A percentile compares a stretch with the other conserved stretches of the same genome.
Conservation (phyloP, 2,329 filamentous ascomycete species). For the Colletotrichum godetiae region DNA sequence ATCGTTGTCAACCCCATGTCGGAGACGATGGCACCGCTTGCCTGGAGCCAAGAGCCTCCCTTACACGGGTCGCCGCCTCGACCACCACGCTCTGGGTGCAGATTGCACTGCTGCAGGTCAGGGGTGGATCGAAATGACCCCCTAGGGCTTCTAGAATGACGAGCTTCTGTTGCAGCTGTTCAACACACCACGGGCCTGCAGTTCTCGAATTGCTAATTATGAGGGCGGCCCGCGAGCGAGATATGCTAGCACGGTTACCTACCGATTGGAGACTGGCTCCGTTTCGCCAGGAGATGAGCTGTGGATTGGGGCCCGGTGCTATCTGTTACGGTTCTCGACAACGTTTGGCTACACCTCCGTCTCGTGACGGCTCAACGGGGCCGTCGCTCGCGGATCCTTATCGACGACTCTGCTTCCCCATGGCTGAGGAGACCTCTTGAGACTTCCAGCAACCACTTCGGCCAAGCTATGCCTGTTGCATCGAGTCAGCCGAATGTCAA, state of each 20-base stretch:
- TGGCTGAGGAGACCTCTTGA: slow-evolving; percentile 5
- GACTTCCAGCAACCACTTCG: background rate
- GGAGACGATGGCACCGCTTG: slow-evolving; percentile 2
- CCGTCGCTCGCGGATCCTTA: slow-evolving; percentile 26
- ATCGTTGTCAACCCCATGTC: background rate
- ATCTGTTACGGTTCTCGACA: slow-evolving; percentile 6
- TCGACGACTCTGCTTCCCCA: slow-evolving; percentile 3
- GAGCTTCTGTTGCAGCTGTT: background rate
- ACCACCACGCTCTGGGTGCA: slow-evolving; percentile 16
- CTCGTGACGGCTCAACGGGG: slow-evolving; percentile 22
- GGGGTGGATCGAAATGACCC: slow-evolving; percentile 14
- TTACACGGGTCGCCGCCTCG: slow-evolving; percentile 1
- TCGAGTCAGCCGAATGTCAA: slow-evolving; percentile 27
- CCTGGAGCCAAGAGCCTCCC: background rate
- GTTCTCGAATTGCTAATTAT: background rate
- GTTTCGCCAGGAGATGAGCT: slow-evolving; percentile 34
- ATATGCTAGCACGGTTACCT: slow-evolving; percentile 24
- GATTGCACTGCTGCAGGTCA: slow-evolving; percentile 17
- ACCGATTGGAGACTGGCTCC: slow-evolving; percentile 33
- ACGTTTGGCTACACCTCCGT: slow-evolving; percentile 24
- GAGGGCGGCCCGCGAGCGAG: slow-evolving; percentile 10
- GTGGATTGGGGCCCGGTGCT: slow-evolving; percentile 25
- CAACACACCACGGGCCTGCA: background rate
- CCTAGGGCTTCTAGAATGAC: slow-evolving; percentile 33
- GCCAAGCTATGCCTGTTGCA: slow-evolving; percentile 16